These are phyloP conservation scores for Rhodotorula kratochvilovae DNA, from an alignment of 768 basidiomycete species.

Conservation along the genomic window DNA sequence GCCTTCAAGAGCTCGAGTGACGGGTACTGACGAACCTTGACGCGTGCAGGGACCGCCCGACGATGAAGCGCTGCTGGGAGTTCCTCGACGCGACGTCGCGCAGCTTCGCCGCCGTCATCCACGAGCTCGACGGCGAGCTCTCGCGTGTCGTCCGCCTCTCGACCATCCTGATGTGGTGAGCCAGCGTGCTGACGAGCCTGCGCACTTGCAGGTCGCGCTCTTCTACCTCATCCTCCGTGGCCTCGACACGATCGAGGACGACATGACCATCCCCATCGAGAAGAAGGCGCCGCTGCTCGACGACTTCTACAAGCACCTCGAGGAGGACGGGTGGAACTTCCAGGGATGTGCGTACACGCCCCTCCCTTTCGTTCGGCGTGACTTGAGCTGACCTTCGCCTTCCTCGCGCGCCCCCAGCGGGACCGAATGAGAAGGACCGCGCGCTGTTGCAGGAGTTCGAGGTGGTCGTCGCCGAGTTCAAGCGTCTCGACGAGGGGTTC, in stretches of 20 bases:
- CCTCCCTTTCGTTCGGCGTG: not conserved
- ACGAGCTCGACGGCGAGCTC: constrained; percentile 90
- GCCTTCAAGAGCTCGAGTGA: too few species aligned
- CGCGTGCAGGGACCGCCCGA: constrained; percentile 58
- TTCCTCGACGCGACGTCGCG: constrained; percentile 83
- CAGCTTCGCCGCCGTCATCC: constrained; percentile 88
- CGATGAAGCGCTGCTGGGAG: constrained; percentile 86
- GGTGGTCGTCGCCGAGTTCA: constrained; percentile 72
- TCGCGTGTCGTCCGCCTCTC: constrained; percentile 71
- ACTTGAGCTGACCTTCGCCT: too few species aligned
- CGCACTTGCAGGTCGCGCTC: constrained; percentile 65
- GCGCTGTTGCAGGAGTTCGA: constrained; percentile 78
- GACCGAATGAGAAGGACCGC: constrained; percentile 82
- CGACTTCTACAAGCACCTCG: constrained; percentile 70
- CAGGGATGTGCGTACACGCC: constrained; percentile 50
- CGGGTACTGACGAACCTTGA: too few species aligned
- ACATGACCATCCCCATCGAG: constrained; percentile 86
- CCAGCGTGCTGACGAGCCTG: not conserved
- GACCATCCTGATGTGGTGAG: not conserved
- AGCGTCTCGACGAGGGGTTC: constrained; percentile 62
- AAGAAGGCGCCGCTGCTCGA: constrained; percentile 81
- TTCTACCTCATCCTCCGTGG: constrained; percentile 92
- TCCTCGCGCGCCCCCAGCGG: constrained; percentile 48
- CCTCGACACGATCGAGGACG: constrained; percentile 96
- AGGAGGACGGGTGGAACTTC: constrained; percentile 82